Evolutionary conservation across 1,139 yeast species (phyloP), one percentile per base, ranked within the genome.

Genomic region (Scheffersomyces parashehatae): DNA sequence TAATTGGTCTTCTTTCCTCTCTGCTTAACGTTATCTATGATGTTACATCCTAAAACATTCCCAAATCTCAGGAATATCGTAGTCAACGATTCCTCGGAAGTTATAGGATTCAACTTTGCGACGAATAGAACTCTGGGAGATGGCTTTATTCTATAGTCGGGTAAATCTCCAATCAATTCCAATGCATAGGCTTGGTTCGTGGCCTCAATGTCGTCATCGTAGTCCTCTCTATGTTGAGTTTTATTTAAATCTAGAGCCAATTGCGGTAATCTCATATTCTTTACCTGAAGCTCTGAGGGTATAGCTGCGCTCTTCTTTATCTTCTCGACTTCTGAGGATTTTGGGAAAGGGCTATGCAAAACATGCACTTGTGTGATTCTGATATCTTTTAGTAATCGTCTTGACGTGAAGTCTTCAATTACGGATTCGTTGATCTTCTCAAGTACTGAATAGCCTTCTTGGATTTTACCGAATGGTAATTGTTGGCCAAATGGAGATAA

Each of bases 141-240:
- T 0, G 90, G 90, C 48, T 75, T 73, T 26, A 75, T 77, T 15
- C 75, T 75, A 4, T 85, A 82, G 42, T 70, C 69, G 0, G 85
- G 83, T n/a, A 83, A 52, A 51, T 84, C 89, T 0, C 88, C 88
- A 37, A 84, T 66, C 48, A 83, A 64, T 50, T 84, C 88, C 40
- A 84, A 64, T 0, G 88, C 77, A 33, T 83, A 56, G 3, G 88
- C 87, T 45, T 78, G 79, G 1, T 81, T 65, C 20, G 70, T 62
- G 1, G 81, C 74, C 35, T 71, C 75, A 20, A 64, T 59, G 8
- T 50, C 44, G 14, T 36, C 46, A 20, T 48, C 61, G 13, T 53
- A 61, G 13, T 48, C 57, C 40, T 44, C 61, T 3, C 42, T 53
- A 32, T 39, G 54, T 20, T 43, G 51, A 3, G 33, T 20, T 12